Conservation (phyloP, 164 flowering plant species). For the Buxus sempervirens region DNA sequence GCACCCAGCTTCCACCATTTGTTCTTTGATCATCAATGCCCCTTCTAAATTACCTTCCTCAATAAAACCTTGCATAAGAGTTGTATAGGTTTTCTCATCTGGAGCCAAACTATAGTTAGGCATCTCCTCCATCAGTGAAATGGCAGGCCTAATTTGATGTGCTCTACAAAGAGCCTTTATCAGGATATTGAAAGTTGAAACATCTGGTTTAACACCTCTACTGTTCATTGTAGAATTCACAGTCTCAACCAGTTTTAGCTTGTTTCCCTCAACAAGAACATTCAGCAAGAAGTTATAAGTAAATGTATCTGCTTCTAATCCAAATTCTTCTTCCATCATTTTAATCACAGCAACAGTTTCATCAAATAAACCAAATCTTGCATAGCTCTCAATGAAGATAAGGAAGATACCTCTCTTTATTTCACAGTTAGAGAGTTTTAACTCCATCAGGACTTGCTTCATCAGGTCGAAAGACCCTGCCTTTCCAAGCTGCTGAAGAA, state of each 20-base stretch:
- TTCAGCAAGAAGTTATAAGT: conserved; percentile 63
- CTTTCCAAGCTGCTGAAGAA: conserved; percentile 60
- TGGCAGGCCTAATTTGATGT: conserved; percentile 78
- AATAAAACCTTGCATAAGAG: conserved; percentile 80
- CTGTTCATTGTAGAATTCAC: conserved; percentile 50
- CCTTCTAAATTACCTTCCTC: conserved; percentile 75
- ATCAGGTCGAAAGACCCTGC: conserved; percentile 54
- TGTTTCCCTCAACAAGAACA: conserved; percentile 74
- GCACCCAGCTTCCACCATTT: conserved; percentile 60
- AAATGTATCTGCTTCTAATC: conserved; percentile 44
- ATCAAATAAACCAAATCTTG: conserved; percentile 42
- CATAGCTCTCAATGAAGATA: conserved; percentile 54
- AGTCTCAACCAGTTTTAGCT: conserved; percentile 68
- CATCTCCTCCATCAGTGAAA: conserved; percentile 90
- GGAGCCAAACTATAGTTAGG: conserved; percentile 51
- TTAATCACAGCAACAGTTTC: conserved; percentile 49
- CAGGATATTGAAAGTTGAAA: conserved; percentile 79
- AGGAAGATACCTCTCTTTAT: conserved; percentile 47
- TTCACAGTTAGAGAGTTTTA: conserved; percentile 40
- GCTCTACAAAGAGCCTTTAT: conserved; percentile 86
- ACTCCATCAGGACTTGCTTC: conserved; percentile 42
- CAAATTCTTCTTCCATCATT: conserved; percentile 54
- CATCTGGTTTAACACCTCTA: conserved; percentile 56
- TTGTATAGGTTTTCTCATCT: conserved; percentile 79
- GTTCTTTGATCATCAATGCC: conserved; percentile 62